Base-by-base conservation (phyloP, 2,329 filamentous ascomycete species). In the Cladosporium cucumerinum region DNA sequence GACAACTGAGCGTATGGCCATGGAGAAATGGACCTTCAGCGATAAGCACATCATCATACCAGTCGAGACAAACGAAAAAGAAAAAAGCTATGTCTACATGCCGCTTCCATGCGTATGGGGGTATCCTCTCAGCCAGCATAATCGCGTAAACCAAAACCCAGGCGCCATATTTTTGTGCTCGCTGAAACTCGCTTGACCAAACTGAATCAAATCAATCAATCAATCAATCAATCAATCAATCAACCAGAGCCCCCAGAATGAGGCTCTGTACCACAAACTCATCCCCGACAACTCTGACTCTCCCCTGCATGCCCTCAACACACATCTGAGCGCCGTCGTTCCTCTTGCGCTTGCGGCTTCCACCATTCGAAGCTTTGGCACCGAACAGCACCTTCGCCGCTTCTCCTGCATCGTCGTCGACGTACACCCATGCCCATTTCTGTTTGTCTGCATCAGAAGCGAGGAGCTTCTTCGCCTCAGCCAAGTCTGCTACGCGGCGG, bases 231-330 rank as follows among this genome's bases (percentile, higher is more conserved):
- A 28, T 30, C 2, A 23, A 46, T 62, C 30, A 74, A 23, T 91
- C 89, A 61, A 93, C 85, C 70, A 97, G 78, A 66, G 87, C 86
- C 0, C 93, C 94, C 59, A 97, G 76, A 68, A 99, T 97, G 66
- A 98, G 80, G 76, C 93, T 97, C 81, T 99, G 94, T 63, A 96
- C 88, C 25, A 98, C 87, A 74, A 94, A 87, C 78, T 98, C 94
- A 75, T 96, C 89, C 64, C 88, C 89, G 61, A 96, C 85, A 52
- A 95, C 84, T 67, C 84, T 85, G 43, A 93, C 81, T 66, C 78
- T 83, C 81, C 14, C 82, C 79, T 51, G 78, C 63, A 57, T 59
- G 26, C 59, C 54, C n/a, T 46, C 32, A 18, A 66, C 59, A 14
- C 54, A 57, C 54, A 63, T 48, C 3, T 74, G 66, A 32, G 59